phyloP scores from a whole-genome alignment of 2,329 filamentous ascomycete species.

The Monilinia fructicola region DNA sequence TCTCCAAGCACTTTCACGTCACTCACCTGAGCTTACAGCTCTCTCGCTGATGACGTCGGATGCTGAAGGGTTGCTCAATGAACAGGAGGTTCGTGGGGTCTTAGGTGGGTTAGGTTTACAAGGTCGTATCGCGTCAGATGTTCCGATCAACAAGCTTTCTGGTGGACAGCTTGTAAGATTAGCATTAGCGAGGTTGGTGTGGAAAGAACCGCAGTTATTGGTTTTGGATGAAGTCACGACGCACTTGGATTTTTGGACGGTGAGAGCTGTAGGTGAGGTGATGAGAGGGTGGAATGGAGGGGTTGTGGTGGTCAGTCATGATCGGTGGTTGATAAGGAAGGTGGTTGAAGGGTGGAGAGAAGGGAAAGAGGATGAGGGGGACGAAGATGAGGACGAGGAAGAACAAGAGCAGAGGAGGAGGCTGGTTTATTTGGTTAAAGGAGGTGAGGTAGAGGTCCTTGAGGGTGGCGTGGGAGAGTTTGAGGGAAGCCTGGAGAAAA shows the following conservation, averaged over 20 bases:
- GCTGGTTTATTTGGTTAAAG: conserved; percentile 59
- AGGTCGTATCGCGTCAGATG: conserved; percentile 69
- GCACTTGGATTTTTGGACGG: conserved; percentile 80
- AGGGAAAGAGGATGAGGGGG: conserved; percentile 45
- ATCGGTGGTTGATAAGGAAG: conserved; percentile 75
- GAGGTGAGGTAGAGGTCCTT: conserved; percentile 55
- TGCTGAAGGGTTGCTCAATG: conserved; percentile 53
- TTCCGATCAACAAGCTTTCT: conserved; percentile 70
- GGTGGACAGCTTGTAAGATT: conserved; percentile 81
- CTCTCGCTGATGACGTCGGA: conserved; percentile 61
- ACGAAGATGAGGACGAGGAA: conserved; percentile 49
- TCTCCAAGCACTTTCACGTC: conserved; percentile 55
- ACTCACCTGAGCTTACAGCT: conserved; percentile 57
- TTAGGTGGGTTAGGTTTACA: conserved; percentile 68
- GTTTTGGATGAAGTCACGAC: conserved; percentile 97
- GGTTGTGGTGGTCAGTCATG: conserved; percentile 75
- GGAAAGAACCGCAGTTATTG: conserved; percentile 96
- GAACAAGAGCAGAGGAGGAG: conserved; percentile 51
- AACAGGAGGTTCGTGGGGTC: conserved; percentile 66
- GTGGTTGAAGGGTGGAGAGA: conserved; percentile 64
- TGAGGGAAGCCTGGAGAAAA: conserved; percentile 61
- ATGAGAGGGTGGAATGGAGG: conserved; percentile 70
- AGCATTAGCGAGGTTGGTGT: conserved; percentile 88
- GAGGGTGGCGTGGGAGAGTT: conserved; percentile 64
- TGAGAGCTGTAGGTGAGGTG: conserved; percentile 67